Evolutionary conservation across 768 basidiomycete genomes (phyloP), one percentile per base, ranked within the genome.

Genomic region (Calocera viscosa): DNA sequence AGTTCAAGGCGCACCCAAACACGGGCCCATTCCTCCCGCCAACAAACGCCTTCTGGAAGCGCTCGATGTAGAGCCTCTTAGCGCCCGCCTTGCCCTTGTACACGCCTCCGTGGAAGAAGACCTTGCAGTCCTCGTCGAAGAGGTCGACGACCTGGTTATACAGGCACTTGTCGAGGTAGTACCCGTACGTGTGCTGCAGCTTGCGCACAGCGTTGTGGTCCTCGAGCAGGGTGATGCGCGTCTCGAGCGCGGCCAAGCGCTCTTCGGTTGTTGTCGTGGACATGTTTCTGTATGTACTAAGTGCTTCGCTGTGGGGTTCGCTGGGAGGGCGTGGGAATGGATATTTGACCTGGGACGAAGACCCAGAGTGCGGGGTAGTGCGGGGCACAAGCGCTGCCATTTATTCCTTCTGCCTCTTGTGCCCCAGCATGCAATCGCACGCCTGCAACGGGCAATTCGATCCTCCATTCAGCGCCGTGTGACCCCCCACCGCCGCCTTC

Each of bases 121-220:
- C 64, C 24, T 30, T 32, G 22, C 66, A 49, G 63, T 67, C 66
- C 34, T 67, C 66, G 26, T 11, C 65, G 64, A 67, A 67, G 40
- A 67, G 66, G 28, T 67, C 66, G 30, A 67, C 63, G 28, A 64
- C 66, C 30, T 67, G 43, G 53, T 67, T 67, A 24, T 67, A 67
- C 35, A 60, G 66, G 66, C 66, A 67, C 60, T 67, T 67, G 63
- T 67, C 66, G 40, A 67, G 8, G 63, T 67, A 67, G 40, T 67
- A 67, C 8, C 66, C 66, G 30, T 60, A 60, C 30, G 53, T 19
- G 53, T 60, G 53, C 53, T 60, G 53, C 53, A 60, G 53, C 30
- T 60, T 60, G 53, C 53, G 53, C 53, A 60, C 53, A 14, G 24
- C 53, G 53, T 60, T 60, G 53, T 60, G 53, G 53, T 60, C 53